Evolutionary conservation across 305 asterid genomes (phyloP).

Genomic region (Solanum hybrid): DNA sequence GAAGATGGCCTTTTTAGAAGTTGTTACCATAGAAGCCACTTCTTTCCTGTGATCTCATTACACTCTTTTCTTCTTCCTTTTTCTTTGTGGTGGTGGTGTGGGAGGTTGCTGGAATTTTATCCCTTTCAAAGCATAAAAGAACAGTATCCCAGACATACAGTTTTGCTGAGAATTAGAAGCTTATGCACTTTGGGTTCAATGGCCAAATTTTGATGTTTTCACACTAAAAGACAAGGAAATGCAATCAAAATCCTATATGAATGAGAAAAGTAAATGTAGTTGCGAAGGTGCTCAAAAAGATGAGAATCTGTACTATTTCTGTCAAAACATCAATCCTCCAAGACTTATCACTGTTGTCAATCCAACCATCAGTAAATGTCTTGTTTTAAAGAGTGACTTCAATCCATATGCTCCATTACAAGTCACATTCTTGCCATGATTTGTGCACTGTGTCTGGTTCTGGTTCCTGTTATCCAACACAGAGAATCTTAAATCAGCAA

Average conservation of each 20-base stretch:
- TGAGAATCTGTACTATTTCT: not conserved
- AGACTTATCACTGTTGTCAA: slow-evolving; percentile 20
- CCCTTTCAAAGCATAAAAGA: not conserved
- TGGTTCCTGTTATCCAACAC: slow-evolving; percentile 32
- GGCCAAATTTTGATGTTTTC: not conserved
- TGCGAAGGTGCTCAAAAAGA: not conserved
- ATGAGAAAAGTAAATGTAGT: not conserved
- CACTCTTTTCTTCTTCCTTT: not conserved
- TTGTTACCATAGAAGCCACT: not conserved
- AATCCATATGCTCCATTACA: slow-evolving; percentile 32
- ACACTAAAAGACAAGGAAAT: not conserved
- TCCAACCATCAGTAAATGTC: slow-evolving; percentile 23
- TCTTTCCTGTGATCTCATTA: not conserved
- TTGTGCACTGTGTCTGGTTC: slow-evolving; percentile 44
- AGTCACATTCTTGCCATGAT: slow-evolving; percentile 30
- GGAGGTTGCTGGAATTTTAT: not conserved
- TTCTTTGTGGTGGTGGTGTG: not conserved
- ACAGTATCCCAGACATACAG: not conserved
- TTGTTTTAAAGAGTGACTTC: slow-evolving; percentile 2
- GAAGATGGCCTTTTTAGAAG: not conserved
- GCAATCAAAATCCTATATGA: not conserved
- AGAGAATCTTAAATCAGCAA: not conserved
- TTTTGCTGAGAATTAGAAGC: not conserved
- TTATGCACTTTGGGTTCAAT: not conserved
- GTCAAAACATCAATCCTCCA: slow-evolving; percentile 7